Percentiles rank a stretch among this genome's conserved stretches.
Conservation (phyloP, 2,329 filamentous ascomycete species). For the Colletotrichum sp. region DNA sequence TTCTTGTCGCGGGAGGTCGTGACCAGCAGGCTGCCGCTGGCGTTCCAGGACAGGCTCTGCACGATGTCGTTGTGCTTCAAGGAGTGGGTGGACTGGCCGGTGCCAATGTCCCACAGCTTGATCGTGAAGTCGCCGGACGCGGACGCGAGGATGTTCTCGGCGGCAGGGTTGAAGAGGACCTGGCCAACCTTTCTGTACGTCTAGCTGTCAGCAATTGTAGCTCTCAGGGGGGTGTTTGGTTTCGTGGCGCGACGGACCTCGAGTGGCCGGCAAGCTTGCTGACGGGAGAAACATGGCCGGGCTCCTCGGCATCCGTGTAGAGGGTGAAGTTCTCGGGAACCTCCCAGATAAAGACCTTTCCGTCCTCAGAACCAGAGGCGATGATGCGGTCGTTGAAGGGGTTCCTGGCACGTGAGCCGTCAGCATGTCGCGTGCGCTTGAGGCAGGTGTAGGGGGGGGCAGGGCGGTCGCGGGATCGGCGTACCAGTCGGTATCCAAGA, state of each 20-base stretch:
- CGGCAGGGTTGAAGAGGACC: conserved; percentile 95
- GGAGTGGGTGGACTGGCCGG: conserved; percentile 74
- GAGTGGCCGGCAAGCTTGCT: conserved; percentile 86
- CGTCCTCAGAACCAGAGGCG: conserved; percentile 94
- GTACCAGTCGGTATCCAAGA: conserved; percentile 97
- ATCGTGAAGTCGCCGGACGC: conserved; percentile 94
- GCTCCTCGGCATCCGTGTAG: conserved; percentile 83
- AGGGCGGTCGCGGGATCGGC: conserved; percentile 36
- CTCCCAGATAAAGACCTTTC: conserved; percentile 96
- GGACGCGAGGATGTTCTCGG: conserved; percentile 93
- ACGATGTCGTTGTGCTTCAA: conserved; percentile 92
- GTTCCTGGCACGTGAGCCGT: conserved; percentile 64
- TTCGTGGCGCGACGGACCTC: conserved; percentile 58
- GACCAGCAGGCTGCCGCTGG: conserved; percentile 82
- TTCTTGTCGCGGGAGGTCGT: conserved; percentile 99
- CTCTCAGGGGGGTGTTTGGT: neutral
- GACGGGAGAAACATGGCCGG: conserved; percentile 80
- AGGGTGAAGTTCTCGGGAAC: conserved; percentile 89
- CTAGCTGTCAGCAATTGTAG: neutral
- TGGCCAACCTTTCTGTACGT: conserved; percentile 87
- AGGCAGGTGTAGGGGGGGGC: neutral
- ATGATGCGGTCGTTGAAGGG: conserved; percentile 95
- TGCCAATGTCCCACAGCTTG: conserved; percentile 93
- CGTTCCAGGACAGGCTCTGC: conserved; percentile 95
- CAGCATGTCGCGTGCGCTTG: conserved; percentile 27